Evolutionary conservation across 495 filamentous ascomycete genomes (phyloP), one percentile per base, ranked within the genome.

Genomic region (Polyplosphaeria fusca): DNA sequence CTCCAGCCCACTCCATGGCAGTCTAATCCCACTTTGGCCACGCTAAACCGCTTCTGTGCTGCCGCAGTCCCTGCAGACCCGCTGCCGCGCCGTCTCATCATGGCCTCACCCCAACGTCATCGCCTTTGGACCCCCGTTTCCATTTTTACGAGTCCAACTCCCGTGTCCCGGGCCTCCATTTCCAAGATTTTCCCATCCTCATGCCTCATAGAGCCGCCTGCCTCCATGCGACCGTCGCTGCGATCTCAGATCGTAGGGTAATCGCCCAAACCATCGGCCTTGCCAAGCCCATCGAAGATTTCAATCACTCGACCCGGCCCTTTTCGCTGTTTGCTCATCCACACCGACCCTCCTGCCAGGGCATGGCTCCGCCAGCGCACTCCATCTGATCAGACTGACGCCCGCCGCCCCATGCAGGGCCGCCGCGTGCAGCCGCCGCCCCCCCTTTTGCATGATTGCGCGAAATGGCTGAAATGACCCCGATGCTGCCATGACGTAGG

Each of bases 211-310:
- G 19, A 43, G 19, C 19, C 14, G 14, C 7, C 13, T 43, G 19
- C 13, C 19, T 22, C 40, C 14, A n/a, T 18, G 40, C 40, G 13
- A 7, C 7, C 40, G 19, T 43, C 40, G 19, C 5, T 9, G 40
- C 5, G 40, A 43, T 43, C 40, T 43, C 40, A 43, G 40, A 43
- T 43, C 19, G 40, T 18, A 43, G 7, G 7, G 40, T 18, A 43
- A 43, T 16, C 14, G 7, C 19, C 30, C 30, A 7, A 14, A 7
- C 14, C 30, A 35, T 35, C 30, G 7, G 7, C 7, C 7, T 35
- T 35, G 14, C 14, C 7, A 35, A 7, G 30, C 14, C 14, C 30
- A 35, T 14, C 30, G 7, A 35, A 14, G 30, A 14, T 35, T 35
- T 14, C 7, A 14, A 14, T 7, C 14, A 35, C 30, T 7, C 30